phyloP scores from a whole-genome alignment of 106 monocot species.

The Xerophyta viscosa region DNA sequence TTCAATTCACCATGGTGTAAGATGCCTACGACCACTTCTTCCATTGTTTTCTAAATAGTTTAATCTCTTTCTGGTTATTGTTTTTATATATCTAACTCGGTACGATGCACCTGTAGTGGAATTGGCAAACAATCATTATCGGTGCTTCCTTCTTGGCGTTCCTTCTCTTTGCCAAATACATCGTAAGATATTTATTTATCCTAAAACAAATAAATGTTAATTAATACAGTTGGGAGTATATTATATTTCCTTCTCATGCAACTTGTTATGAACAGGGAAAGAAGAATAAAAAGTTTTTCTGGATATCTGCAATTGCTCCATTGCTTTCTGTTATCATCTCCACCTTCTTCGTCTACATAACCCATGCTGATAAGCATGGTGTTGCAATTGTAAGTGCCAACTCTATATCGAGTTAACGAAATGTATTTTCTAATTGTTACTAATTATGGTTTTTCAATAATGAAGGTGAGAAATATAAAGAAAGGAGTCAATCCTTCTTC shows the following conservation, averaged over 20 bases:
- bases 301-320: slow-evolving; percentile 57
- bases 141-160: slow-evolving; percentile 46
- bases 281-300: slow-evolving; percentile 52
- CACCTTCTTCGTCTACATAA: slow-evolving; percentile 42
- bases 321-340: slow-evolving; percentile 40
- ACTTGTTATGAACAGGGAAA: slow-evolving; percentile 34
- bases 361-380: slow-evolving; percentile 39
- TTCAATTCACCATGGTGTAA: slow-evolving; percentile 39
- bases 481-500: neutral
- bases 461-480: neutral
- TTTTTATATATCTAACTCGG: neutral
- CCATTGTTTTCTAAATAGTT: no score
- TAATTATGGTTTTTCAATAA: neutral
- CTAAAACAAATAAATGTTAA: no score
- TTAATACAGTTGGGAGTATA: no score
- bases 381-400: slow-evolving; percentile 40
- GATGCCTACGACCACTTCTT: neutral
- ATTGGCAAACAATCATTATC: slow-evolving; percentile 68
- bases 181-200: slow-evolving; percentile 33
- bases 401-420: no score
- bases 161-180: slow-evolving; percentile 56
- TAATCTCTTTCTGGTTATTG: neutral
- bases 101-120: slow-evolving; percentile 46
- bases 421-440: neutral
- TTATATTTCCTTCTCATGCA: no score